phyloP scores from a whole-genome alignment of 2,329 filamentous ascomycete genomes.

The Hypoxylon sp. region DNA sequence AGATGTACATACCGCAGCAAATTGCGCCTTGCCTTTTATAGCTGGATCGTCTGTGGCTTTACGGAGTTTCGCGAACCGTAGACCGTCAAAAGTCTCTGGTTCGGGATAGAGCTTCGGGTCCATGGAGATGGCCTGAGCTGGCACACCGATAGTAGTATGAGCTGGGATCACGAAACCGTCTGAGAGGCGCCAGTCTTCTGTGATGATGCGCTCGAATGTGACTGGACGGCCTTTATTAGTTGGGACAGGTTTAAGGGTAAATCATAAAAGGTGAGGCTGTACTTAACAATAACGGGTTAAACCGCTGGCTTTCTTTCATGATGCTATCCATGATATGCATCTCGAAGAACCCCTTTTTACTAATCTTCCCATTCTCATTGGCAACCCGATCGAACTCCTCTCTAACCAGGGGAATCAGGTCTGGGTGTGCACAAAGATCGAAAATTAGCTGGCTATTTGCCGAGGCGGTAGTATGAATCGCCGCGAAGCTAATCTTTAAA shows the following conservation, averaged over 20 bases:
- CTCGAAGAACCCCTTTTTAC: conserved; percentile 32
- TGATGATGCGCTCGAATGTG: conserved; percentile 35
- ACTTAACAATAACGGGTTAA: conserved; percentile 41
- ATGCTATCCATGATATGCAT: conserved; percentile 48
- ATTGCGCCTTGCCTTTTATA: conserved; percentile 41
- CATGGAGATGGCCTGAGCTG: conserved; percentile 35
- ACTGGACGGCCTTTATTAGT: conserved; percentile 18
- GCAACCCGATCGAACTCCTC: conserved; percentile 46
- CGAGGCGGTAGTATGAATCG: conserved; percentile 43
- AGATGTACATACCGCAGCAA: conserved; percentile 36
- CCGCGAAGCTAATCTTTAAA: conserved; percentile 40
- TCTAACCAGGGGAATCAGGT: conserved; percentile 52
- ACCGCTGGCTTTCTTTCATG: conserved; percentile 49
- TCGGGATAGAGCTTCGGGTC: conserved; percentile 29
- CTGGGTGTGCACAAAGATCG: conserved; percentile 44
- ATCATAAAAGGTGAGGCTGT: conserved; percentile 10
- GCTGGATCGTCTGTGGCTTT: conserved; percentile 19
- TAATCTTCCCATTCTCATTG: conserved; percentile 30
- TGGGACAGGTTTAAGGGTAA: background rate
- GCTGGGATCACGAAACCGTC: conserved; percentile 45
- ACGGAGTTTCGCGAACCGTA: conserved; percentile 39
- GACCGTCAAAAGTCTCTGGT: conserved; percentile 38
- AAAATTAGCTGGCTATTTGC: conserved; percentile 42
- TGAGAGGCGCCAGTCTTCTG: conserved; percentile 36
- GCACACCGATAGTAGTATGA: conserved; percentile 40